These are phyloP conservation scores for Backusella liffmaniae DNA, from an alignment of 192 early-diverging fungal genomes.

Conservation along the genomic window DNA sequence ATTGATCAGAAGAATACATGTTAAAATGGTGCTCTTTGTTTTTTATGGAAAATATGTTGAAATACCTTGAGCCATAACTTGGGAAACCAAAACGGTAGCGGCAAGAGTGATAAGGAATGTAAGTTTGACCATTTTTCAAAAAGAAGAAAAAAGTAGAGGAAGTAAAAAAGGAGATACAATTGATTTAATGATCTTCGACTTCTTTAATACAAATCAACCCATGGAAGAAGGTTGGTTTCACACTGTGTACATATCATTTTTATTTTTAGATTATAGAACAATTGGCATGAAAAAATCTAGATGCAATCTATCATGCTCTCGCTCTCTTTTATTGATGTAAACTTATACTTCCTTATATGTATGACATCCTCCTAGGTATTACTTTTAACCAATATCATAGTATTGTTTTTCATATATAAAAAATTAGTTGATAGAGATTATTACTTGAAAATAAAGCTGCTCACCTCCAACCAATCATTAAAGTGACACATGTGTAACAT, in stretches of 20 bases:
- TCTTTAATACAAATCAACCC: neutral
- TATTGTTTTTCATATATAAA: neutral
- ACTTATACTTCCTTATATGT: neutral
- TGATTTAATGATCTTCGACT: neutral
- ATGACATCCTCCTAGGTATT: neutral
- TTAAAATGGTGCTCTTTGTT: neutral
- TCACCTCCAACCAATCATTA: neutral
- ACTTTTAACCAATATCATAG: neutral
- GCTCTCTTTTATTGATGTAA: neutral
- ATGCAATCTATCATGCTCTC: neutral
- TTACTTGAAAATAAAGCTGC: neutral
- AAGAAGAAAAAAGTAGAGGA: neutral
- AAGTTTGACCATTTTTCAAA: neutral
- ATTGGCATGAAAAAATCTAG: neutral
- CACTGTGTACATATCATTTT: constrained; percentile 2
- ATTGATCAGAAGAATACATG: neutral
- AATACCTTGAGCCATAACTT: neutral
- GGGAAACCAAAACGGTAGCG: neutral
- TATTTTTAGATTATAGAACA: constrained; percentile 3
- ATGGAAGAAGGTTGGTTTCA: neutral
- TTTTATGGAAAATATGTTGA: neutral
- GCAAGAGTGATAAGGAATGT: neutral
- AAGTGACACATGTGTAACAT: neutral
- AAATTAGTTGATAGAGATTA: neutral
- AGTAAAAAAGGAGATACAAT: constrained; percentile 10